Base-by-base conservation (phyloP, 2,329 filamentous ascomycete species). In the Rhynchosporium secalis region DNA sequence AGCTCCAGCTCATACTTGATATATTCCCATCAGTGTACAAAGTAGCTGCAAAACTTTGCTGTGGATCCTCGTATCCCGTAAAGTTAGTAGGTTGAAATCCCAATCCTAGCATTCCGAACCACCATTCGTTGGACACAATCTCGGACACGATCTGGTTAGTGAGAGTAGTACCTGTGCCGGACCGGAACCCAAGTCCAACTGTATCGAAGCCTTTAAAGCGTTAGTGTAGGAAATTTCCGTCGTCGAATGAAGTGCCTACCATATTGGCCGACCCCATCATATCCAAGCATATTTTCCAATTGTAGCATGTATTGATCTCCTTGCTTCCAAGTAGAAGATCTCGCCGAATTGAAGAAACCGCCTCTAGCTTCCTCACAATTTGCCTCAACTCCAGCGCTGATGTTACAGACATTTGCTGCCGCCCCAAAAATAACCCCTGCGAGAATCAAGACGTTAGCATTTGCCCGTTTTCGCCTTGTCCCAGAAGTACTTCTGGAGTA, bases 361-460 rank as follows among this genome's bases (percentile, higher is more conserved):
- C 77, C 76, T 41, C 76, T 70, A 0, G 73, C 73, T 13, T 74
- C 71, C 9, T 74, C 72, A 58, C 76, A 78, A 61, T 76, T 64
- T 6, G 63, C 29, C 4, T 75, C 72, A 3, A 77, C 72, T 10
- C 76, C 76, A n/a, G 75, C 72, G 15, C 73, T 73, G 43, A 76
- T 57, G 49, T 76, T 78, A 58, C 85, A 88, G 57, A 84, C 86
- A 62, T 79, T 77, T 0, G 80, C 77, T 58, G 86, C 79, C 2
- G 84, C 81, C 2, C 85, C 81, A 86, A 87, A 91, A 49, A 88
- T 84, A 72, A 90, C 60, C 77, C 77, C 20, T 20, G 20, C 20
- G 20, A 20, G 20, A 20, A 20, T 20, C 20, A 20, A 20, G 20
- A 20, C 20, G 20, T 20, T 20, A 20, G 20, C 20, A 20, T 20